Conservation (phyloP, 495 filamentous ascomycete genomes). For the Penicillium paradoxum region DNA sequence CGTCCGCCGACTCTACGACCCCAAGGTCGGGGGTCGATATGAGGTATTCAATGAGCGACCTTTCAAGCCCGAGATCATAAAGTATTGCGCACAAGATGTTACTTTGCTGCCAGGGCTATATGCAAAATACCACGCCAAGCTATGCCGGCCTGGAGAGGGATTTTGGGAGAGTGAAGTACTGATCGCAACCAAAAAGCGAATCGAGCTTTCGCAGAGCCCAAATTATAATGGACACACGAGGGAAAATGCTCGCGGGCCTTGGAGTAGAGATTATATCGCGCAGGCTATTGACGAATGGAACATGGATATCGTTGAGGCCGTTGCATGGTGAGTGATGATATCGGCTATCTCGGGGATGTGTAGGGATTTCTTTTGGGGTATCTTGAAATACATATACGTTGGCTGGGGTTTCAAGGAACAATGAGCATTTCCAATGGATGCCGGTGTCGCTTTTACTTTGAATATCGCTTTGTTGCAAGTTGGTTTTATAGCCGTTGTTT, state of each 20-base stretch:
- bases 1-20: conserved; percentile 30
- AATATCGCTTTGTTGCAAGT: too few relatives aligned
- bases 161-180: not conserved
- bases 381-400: too few relatives aligned
- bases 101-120: conserved; percentile 29
- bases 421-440: too few relatives aligned
- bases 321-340: too few relatives aligned
- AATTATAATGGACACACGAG: not conserved
- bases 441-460: too few relatives aligned
- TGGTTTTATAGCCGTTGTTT: too few relatives aligned
- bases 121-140: not conserved
- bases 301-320: not conserved
- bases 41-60: conserved; percentile 46
- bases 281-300: conserved; percentile 2
- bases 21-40: conserved; percentile 39
- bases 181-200: conserved; percentile 1
- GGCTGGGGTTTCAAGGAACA: too few relatives aligned
- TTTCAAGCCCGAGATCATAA: conserved; percentile 33
- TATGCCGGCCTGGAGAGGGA: not conserved
- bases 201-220: conserved; percentile 2
- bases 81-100: conserved; percentile 48
- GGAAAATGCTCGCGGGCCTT: conserved; percentile 1
- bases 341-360: too few relatives aligned
- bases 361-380: too few relatives aligned
- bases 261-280: not conserved